These are phyloP conservation scores for Trametes cubensis DNA, from an alignment of 768 basidiomycete species.

Conservation along the genomic window DNA sequence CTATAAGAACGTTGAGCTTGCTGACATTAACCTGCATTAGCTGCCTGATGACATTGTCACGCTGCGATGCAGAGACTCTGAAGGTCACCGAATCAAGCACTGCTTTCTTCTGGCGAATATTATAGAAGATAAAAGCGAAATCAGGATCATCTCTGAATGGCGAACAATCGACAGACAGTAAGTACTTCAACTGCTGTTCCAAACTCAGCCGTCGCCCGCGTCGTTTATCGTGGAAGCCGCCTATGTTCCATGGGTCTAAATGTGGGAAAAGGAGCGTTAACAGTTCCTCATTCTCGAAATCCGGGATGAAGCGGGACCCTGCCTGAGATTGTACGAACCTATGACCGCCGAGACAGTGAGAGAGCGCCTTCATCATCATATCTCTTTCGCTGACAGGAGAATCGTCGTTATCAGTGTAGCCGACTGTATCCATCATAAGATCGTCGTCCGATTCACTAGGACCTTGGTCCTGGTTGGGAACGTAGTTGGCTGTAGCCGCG, in stretches of 20 bases:
- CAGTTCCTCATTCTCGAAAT: conserved; percentile 12
- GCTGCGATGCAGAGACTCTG: neutral
- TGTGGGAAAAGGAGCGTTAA: conserved; percentile 21
- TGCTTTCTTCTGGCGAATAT: conserved; percentile 21
- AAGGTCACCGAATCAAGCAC: conserved; percentile 12
- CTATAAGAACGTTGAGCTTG: neutral
- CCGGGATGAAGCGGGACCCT: conserved; percentile 6
- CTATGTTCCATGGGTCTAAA: conserved; percentile 24
- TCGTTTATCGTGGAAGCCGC: conserved; percentile 9
- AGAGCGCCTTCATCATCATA: neutral
- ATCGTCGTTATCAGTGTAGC: neutral
- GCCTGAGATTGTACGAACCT: neutral
- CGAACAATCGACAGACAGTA: neutral
- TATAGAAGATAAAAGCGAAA: conserved; percentile 27
- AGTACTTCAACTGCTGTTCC: conserved; percentile 5
- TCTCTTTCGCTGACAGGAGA: neutral
- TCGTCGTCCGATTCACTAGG: neutral
- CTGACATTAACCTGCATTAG: neutral
- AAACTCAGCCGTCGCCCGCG: neutral
- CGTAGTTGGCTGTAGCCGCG: neutral
- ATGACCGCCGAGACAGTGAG: neutral
- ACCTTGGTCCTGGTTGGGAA: neutral
- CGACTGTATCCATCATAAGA: neutral
- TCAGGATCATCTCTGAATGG: conserved; percentile 16
- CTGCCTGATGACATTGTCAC: neutral